phyloP scores from a whole-genome alignment of 164 flowering plant genomes.

The Macadamia tetraphylla region DNA sequence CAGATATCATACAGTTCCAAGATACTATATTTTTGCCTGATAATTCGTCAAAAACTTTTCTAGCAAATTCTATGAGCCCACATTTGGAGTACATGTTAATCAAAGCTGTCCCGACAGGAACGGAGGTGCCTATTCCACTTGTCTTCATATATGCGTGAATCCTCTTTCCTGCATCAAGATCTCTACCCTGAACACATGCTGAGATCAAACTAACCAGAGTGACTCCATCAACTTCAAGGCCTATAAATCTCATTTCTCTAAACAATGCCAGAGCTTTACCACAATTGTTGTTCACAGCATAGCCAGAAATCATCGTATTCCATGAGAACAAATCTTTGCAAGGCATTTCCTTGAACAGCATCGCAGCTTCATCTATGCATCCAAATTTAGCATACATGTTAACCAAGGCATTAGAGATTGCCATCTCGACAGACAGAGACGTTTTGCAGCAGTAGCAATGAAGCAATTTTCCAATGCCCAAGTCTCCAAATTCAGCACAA shows the following conservation, averaged over 20 bases:
- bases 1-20: slow-evolving; percentile 29
- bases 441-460: slow-evolving; percentile 23
- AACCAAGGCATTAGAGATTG: slow-evolving; percentile 23
- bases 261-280: slow-evolving; percentile 22
- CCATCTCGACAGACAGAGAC: background rate
- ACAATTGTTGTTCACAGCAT: slow-evolving; percentile 17
- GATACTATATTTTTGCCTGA: slow-evolving; percentile 15
- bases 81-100: slow-evolving; percentile 31
- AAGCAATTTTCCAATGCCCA: slow-evolving; percentile 18
- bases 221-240: slow-evolving; percentile 18
- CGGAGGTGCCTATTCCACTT: slow-evolving; percentile 8
- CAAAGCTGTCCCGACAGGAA: slow-evolving; percentile 20
- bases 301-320: slow-evolving; percentile 28
- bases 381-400: slow-evolving; percentile 22
- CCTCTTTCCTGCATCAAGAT: slow-evolving; percentile 14
- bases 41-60: slow-evolving; percentile 22
- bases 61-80: slow-evolving; percentile 14
- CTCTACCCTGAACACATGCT: slow-evolving; percentile 20
- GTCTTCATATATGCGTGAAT: slow-evolving; percentile 13
- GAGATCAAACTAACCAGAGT: slow-evolving; percentile 21
- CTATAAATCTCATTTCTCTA: slow-evolving; percentile 20
- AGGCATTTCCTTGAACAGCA: slow-evolving; percentile 17
- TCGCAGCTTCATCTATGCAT: slow-evolving; percentile 15
- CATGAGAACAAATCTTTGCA: slow-evolving; percentile 26
- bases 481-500: slow-evolving; percentile 16